A percentile compares a stretch with the other conserved stretches of the same genome.
These are phyloP conservation scores for Cryptococcus neoformans DNA, from an alignment of 1,284 basidiomycete genomes.

Conservation along the genomic window DNA sequence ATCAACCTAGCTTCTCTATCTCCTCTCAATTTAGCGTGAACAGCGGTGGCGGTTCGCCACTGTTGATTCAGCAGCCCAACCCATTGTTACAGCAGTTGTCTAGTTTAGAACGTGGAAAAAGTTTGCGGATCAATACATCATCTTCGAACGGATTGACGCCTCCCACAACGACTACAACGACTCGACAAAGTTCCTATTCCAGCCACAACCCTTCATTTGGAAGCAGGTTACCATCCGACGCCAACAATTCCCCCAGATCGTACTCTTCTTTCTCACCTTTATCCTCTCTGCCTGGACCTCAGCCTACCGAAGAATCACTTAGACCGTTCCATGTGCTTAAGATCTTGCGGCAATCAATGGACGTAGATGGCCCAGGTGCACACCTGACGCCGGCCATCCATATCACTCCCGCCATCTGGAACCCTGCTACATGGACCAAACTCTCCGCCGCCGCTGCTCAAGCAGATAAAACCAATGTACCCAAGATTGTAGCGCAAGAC, in stretches of 20 bases:
- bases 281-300: slow-evolving; percentile 29
- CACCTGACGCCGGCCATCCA: slow-evolving; percentile 85
- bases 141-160: slow-evolving; percentile 15
- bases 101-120: not conserved
- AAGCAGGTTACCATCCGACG: slow-evolving; percentile 8
- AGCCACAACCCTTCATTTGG: not conserved
- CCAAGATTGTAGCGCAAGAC: slow-evolving; percentile 33
- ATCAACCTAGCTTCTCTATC: slow-evolving; percentile 23
- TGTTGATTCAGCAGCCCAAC: not conserved
- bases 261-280: not conserved
- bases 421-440: slow-evolving; percentile 19
- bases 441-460: not conserved
- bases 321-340: slow-evolving; percentile 90
- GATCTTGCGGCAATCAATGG: slow-evolving; percentile 71
- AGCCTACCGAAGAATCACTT: slow-evolving; percentile 66
- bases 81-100: not conserved
- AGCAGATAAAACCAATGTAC: not conserved
- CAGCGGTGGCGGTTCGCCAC: slow-evolving; percentile 3
- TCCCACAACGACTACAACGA: not conserved
- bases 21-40: slow-evolving; percentile 6
- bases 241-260: not conserved
- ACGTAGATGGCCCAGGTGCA: slow-evolving; percentile 71
- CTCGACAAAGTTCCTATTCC: too few species aligned
- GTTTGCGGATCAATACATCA: slow-evolving; percentile 11
- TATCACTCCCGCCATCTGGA: slow-evolving; percentile 85